phyloP scores from a whole-genome alignment of 148 eudicot species.

The Oxyria digyna region DNA sequence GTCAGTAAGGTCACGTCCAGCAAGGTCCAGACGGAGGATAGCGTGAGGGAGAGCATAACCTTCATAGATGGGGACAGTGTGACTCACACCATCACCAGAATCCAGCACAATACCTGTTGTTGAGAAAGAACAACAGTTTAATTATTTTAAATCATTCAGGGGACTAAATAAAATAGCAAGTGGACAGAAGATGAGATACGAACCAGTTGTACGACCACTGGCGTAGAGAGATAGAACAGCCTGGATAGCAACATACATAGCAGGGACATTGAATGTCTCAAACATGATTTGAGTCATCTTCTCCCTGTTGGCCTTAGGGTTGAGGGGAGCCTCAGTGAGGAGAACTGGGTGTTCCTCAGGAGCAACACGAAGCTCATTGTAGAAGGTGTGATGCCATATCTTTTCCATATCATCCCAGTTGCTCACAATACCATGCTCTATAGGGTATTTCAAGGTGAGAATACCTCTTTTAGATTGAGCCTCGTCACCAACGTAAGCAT shows the following conservation, averaged over 20 bases:
- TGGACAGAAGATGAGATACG: neutral
- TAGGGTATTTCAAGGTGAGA: conserved; percentile 60
- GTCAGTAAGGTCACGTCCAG: conserved; percentile 74
- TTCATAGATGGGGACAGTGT: conserved; percentile 71
- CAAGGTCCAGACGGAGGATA: conserved; percentile 69
- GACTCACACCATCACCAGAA: conserved; percentile 85
- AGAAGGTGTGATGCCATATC: conserved; percentile 83
- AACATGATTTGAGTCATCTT: conserved; percentile 83
- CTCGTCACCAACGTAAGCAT: conserved; percentile 76
- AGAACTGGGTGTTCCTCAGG: conserved; percentile 80
- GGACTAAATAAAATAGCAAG: neutral
- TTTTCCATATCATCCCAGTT: conserved; percentile 89
- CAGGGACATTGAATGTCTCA: conserved; percentile 71
- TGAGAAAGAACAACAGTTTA: neutral
- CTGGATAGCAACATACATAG: conserved; percentile 78
- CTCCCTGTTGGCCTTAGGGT: conserved; percentile 80
- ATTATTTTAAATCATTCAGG: neutral
- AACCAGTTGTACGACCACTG: conserved; percentile 80
- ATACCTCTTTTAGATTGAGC: conserved; percentile 80
- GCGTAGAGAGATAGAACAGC: conserved; percentile 82
- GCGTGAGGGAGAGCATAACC: conserved; percentile 81
- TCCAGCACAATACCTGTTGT: conserved; percentile 63
- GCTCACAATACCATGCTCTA: conserved; percentile 75
- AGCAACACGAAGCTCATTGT: conserved; percentile 78
- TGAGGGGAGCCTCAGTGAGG: conserved; percentile 73